Percentiles rank a stretch among this genome's conserved stretches.
These are phyloP conservation scores for Inonotus hispidus DNA, from an alignment of 1,284 basidiomycete genomes.

Conservation along the genomic window DNA sequence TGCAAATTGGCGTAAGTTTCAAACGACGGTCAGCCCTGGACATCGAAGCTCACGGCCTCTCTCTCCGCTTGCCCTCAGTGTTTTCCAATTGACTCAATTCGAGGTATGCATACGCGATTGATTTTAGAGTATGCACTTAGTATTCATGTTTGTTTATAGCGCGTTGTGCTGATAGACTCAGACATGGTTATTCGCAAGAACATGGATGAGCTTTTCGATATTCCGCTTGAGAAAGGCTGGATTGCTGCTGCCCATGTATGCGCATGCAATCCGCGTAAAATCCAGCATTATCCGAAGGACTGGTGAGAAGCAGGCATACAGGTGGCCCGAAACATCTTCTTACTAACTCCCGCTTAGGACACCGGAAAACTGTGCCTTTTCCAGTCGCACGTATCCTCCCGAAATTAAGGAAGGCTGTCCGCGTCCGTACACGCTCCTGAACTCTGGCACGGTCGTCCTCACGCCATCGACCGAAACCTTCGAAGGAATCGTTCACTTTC, in stretches of 20 bases:
- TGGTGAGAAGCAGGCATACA: slow-evolving; percentile 53
- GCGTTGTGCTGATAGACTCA: slow-evolving; percentile 81
- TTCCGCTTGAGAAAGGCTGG: slow-evolving; percentile 59
- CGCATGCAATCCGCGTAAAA: slow-evolving; percentile 86
- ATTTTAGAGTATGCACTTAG: background rate
- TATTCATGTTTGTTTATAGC: slow-evolving; percentile 34
- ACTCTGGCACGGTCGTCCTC: slow-evolving; percentile 86
- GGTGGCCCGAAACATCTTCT: background rate
- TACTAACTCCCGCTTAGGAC: slow-evolving; percentile 48
- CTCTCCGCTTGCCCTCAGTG: slow-evolving; percentile 36
- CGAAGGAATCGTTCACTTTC: slow-evolving; percentile 46
- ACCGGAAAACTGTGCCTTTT: slow-evolving; percentile 85
- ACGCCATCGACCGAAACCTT: slow-evolving; percentile 56
- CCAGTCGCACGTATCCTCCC: slow-evolving; percentile 53
- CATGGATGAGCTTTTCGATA: slow-evolving; percentile 89
- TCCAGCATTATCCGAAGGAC: slow-evolving; percentile 81
- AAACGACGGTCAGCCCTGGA: background rate
- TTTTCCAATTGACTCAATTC: slow-evolving; percentile 71
- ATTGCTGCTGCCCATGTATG: slow-evolving; percentile 89
- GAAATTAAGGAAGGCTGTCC: slow-evolving; percentile 48
- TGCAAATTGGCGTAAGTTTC: slow-evolving; percentile 72
- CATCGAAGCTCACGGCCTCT: background rate
- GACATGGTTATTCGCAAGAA: slow-evolving; percentile 87
- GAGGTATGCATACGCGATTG: slow-evolving; percentile 44
- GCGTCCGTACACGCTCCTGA: slow-evolving; percentile 74